A percentile compares a stretch with the other conserved stretches of the same genome.
Evolutionary conservation across 2,329 filamentous ascomycete genomes (phyloP).

Genomic region (Apiospora sp.): DNA sequence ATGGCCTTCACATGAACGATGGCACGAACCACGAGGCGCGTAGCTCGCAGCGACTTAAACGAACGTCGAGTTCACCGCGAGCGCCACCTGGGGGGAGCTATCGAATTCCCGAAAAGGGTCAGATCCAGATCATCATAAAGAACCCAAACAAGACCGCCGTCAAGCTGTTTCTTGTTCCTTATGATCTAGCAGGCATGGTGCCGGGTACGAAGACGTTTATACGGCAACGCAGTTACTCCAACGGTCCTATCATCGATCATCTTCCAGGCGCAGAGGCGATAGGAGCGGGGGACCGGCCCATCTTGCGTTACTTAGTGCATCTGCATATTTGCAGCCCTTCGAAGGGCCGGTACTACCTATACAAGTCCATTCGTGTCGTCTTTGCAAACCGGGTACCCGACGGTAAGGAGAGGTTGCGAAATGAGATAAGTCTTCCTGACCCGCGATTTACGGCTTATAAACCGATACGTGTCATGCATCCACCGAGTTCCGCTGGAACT

Average conservation of each 20-base stretch:
- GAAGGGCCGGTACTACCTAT: slow-evolving; percentile 85
- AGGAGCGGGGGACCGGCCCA: slow-evolving; percentile 63
- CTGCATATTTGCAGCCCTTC: slow-evolving; percentile 90
- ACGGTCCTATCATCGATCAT: slow-evolving; percentile 82
- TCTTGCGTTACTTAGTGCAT: slow-evolving; percentile 89
- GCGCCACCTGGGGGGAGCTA: slow-evolving; percentile 89
- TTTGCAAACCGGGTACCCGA: slow-evolving; percentile 97
- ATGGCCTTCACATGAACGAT: slow-evolving; percentile 34
- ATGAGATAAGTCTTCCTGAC: slow-evolving; percentile 89
- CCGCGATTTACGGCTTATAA: slow-evolving; percentile 89
- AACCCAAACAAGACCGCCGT: slow-evolving; percentile 98
- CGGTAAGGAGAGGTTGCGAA: slow-evolving; percentile 89
- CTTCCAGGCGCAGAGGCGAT: slow-evolving; percentile 44
- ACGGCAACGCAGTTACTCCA: slow-evolving; percentile 90
- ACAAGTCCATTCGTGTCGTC: slow-evolving; percentile 91
- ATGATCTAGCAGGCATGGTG: slow-evolving; percentile 92
- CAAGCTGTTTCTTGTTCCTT: slow-evolving; percentile 93
- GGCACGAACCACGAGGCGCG: slow-evolving; percentile 43
- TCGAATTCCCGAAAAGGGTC: slow-evolving; percentile 90
- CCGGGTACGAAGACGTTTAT: slow-evolving; percentile 95
- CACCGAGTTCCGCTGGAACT: slow-evolving; percentile 44
- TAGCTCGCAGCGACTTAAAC: slow-evolving; percentile 51
- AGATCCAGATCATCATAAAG: slow-evolving; percentile 96
- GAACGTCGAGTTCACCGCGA: slow-evolving; percentile 66
- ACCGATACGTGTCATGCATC: slow-evolving; percentile 62